Evolutionary conservation across 257 asterid species (phyloP).

Genomic region (Buddleja alternifolia): DNA sequence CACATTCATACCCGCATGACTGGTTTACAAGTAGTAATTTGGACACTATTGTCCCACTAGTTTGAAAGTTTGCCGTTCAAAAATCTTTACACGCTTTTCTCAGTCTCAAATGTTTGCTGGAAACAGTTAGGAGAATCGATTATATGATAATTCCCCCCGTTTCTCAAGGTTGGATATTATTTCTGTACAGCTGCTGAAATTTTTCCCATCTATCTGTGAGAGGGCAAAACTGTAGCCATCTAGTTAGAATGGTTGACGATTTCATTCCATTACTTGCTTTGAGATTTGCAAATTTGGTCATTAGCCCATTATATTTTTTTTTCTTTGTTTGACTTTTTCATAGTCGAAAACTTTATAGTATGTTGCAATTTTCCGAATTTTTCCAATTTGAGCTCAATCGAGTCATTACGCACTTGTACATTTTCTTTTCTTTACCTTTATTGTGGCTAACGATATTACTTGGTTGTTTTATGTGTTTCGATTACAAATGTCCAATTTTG

Average conservation of each 20-base stretch:
- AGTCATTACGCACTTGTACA: slow-evolving; percentile 10
- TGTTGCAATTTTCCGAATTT: not conserved
- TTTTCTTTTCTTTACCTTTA: not conserved
- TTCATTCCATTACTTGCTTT: slow-evolving; percentile 22
- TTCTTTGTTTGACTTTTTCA: not conserved
- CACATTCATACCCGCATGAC: slow-evolving; percentile 34
- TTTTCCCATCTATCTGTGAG: not conserved
- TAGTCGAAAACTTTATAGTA: not conserved
- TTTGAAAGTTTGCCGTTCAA: slow-evolving; percentile 27
- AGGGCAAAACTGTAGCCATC: slow-evolving; percentile 18
- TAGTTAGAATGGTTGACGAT: slow-evolving; percentile 10
- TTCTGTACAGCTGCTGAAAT: slow-evolving; percentile 35
- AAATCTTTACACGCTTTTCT: not conserved
- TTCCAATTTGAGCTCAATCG: not conserved
- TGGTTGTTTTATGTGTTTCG: too few relatives aligned
- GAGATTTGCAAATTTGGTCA: slow-evolving; percentile 26
- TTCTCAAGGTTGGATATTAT: slow-evolving; percentile 25
- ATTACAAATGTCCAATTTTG: too few relatives aligned
- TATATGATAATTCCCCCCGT: slow-evolving; percentile 13
- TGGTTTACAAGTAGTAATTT: slow-evolving; percentile 35
- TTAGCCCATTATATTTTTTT: not conserved
- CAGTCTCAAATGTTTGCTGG: slow-evolving; percentile 19
- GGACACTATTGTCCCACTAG: slow-evolving; percentile 34
- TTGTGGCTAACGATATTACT: not conserved
- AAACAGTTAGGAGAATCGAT: slow-evolving; percentile 14